Evolutionary conservation across 768 basidiomycete genomes (phyloP), one percentile per base, ranked within the genome.

Genomic region (Xerocomellus amylosporus): DNA sequence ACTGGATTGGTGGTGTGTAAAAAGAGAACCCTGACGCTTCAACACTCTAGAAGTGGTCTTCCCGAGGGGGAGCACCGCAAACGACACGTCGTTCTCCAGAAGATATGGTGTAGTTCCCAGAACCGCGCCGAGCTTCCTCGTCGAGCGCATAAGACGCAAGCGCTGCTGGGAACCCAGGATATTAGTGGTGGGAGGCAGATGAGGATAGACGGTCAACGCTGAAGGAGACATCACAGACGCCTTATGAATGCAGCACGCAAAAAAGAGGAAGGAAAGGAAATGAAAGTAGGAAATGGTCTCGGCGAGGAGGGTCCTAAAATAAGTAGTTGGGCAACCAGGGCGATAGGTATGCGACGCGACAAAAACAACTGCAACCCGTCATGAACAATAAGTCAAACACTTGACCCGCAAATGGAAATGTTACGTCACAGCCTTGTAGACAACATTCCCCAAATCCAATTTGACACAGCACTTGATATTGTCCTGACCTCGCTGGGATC

Each of bases 31-130:
- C 36, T 73, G 70, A 19, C 71, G 69, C 22, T 68, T 71, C 28
- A 64, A 57, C 22, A 40, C 48, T 46, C 48, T 67, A 2, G 61
- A 45, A 1, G 60, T 67, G 8, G 54, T 28, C 24, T 38, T 62
- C 8, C 55, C 63, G 39, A 67, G 43, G 24, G 71, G 70, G 7
- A 67, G 60, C 2, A 64, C 24, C 3, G 58, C 44, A n/a, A 59
- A 54, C 31, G 69, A 58, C 0, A 30, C 43, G 49, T 67, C 57
- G 31, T 50, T 53, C 34, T 74, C 73, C n/a, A 74, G 41, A 8
- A 74, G 63, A 49, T 46, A 66, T 0, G 73, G 73, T 22, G 74
- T 74, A 10, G 72, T 67, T 55, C 73, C 73, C 49, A 74, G 65
- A 40, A 74, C 53, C 5, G 71, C 61, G 37, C 65, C 70, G 24